Evolutionary conservation across 169 alveolate genomes (phyloP), one percentile per base, ranked within the genome.

Genomic region (Plasmodium gonderi): DNA sequence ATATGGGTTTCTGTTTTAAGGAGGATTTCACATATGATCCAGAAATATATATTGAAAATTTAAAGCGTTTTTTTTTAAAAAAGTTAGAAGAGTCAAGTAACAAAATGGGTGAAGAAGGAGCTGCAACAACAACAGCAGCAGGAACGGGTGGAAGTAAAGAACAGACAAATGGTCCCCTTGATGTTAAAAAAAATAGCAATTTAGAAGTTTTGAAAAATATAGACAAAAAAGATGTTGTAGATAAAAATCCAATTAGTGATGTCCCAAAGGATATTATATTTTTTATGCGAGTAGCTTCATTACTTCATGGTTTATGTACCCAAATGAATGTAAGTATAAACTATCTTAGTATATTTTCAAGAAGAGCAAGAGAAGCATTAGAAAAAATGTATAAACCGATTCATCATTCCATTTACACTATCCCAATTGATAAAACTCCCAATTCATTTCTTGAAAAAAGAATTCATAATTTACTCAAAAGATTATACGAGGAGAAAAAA

Each of bases 191-290:
- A 26, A 49, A 74, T 51, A 81, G 33, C 4, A 81, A 91, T 44
- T 40, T 91, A 49, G 85, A 79, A 2, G 47, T 91, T 7, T 76
- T 92, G 33, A 79, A 82, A 17, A 51, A 77, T 74, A 60, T 90
- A 20, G 92, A 80, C 67, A 91, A 80, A 60, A 77, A 72, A 36
- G 89, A 91, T 5, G 92, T 81, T 31, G 23, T 75, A 9, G 90
- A 92, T 33, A 89, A 91, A 31, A 96, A 94, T 75, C 97, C 97
- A 3, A 80, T 96, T 23, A 96, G 95, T 49, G 97, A 95, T 85
- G 96, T 97, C 95, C 98, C 98, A 12, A 94, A 89, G 40, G 98
- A 96, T 89, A 90, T 96, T 54, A 93, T 96, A 31, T 95, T 96
- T 77, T 96, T 96, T 87, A 94, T 96, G 36, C 94, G 98, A 75